Conservation (phyloP, 1,284 basidiomycete species). For the Sporisorium reilianum region DNA sequence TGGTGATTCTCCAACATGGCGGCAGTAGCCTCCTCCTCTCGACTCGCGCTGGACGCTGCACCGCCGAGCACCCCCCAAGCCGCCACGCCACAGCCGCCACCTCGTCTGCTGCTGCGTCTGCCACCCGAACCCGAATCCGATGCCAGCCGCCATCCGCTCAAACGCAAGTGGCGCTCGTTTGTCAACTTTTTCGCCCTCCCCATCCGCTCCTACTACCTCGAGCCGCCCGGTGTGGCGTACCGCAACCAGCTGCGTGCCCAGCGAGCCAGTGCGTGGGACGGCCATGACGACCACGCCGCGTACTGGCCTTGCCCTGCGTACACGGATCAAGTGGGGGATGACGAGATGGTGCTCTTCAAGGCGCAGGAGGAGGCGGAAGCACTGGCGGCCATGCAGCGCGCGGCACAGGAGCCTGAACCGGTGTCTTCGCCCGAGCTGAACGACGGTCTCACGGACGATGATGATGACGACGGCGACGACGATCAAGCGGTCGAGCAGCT, state of each 20-base stretch:
- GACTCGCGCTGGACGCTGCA: slow-evolving; percentile 9
- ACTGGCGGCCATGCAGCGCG: slow-evolving; percentile 14
- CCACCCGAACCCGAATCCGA: slow-evolving; percentile 1
- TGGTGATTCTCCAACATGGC: too few species aligned
- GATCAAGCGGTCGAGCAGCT: slow-evolving; percentile 2
- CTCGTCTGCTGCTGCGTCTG: slow-evolving; percentile 18
- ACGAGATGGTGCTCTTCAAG: slow-evolving; percentile 55
- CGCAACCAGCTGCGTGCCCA: slow-evolving; percentile 21
- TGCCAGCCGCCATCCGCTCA: slow-evolving; percentile 29
- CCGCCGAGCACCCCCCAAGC: not conserved
- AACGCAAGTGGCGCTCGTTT: slow-evolving; percentile 44
- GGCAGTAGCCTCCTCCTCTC: slow-evolving; percentile 20
- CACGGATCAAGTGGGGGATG: slow-evolving; percentile 40
- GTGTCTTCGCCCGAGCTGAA: not conserved
- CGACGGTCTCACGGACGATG: slow-evolving; percentile 1
- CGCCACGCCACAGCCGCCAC: not conserved
- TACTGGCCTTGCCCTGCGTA: slow-evolving; percentile 42
- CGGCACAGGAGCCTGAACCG: not conserved
- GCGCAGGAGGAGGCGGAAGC: slow-evolving; percentile 39
- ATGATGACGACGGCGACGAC: slow-evolving; percentile 4
- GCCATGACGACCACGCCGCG: slow-evolving; percentile 8
- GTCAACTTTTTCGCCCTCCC: slow-evolving; percentile 55
- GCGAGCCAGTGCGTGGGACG: slow-evolving; percentile 14
- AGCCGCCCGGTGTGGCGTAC: slow-evolving; percentile 31
- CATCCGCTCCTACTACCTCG: slow-evolving; percentile 49